Conservation (phyloP, 2,329 filamentous ascomycete species). For the Aspergillus sp. region DNA sequence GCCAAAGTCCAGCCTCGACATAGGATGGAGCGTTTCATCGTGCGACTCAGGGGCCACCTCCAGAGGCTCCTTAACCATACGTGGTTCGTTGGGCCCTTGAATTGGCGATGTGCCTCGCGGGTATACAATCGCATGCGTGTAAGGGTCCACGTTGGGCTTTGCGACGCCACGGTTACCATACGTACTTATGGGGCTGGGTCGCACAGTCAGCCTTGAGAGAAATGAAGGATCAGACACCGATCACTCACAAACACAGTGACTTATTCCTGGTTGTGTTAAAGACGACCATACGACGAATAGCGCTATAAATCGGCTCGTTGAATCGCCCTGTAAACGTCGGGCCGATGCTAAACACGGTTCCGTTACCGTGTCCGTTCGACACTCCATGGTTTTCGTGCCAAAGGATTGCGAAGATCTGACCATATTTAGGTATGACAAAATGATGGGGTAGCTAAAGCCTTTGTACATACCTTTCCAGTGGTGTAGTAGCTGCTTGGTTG, state of each 20-base stretch:
- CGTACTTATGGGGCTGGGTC: constrained; percentile 40
- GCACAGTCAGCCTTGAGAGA: neutral
- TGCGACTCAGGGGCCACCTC: constrained; percentile 27
- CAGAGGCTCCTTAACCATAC: constrained; percentile 39
- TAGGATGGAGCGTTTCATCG: constrained; percentile 25
- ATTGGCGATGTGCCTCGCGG: constrained; percentile 21
- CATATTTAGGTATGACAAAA: neutral
- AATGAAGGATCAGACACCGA: neutral
- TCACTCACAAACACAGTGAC: constrained; percentile 36
- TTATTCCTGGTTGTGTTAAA: constrained; percentile 26
- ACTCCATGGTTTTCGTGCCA: constrained; percentile 30
- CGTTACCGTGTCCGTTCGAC: neutral
- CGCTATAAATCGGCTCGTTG: constrained; percentile 27
- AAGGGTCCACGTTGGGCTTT: constrained; percentile 36
- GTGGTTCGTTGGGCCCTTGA: constrained; percentile 24
- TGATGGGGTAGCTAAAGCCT: neutral
- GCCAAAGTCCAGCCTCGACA: constrained; percentile 43
- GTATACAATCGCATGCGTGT: constrained; percentile 42
- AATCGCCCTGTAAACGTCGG: constrained; percentile 14
- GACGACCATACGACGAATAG: constrained; percentile 36
- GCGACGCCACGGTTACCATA: constrained; percentile 38
- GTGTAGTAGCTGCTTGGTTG: neutral
- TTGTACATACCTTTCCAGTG: neutral
- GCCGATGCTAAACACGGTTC: constrained; percentile 17
- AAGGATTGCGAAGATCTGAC: constrained; percentile 31